Evolutionary conservation across 345 rosid species (phyloP).

Genomic region (Eutrema heterophyllum): DNA sequence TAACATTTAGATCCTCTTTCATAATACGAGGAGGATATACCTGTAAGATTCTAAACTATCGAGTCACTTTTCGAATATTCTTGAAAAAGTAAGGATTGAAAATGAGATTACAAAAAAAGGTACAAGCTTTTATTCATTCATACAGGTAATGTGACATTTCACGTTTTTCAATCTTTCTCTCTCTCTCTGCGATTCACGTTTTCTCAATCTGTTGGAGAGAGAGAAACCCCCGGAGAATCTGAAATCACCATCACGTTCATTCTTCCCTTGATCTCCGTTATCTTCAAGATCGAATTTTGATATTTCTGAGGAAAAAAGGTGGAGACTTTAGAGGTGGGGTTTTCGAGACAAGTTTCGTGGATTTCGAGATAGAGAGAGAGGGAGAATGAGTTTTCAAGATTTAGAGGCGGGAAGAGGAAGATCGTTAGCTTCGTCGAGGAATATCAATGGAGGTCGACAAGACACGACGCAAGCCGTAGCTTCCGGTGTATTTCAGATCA

Average conservation of each 20-base stretch:
- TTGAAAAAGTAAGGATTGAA: background rate
- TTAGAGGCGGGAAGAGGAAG: constrained; percentile 66
- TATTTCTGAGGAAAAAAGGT: background rate
- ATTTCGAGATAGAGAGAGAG: background rate
- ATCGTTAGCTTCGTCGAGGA: constrained; percentile 40
- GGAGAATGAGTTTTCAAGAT: constrained; percentile 88
- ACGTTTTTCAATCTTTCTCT: constrained; percentile 6
- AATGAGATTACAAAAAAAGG: background rate
- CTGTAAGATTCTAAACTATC: constrained; percentile 1
- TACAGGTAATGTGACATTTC: constrained; percentile 25
- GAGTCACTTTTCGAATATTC: constrained; percentile 10
- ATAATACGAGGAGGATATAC: background rate
- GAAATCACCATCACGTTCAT: background rate
- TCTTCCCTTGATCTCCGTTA: constrained; percentile 6
- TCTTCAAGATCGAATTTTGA: background rate
- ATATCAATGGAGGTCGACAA: constrained; percentile 49
- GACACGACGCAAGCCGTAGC: constrained; percentile 87
- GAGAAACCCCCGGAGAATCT: background rate
- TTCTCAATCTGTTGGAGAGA: constrained; percentile 15
- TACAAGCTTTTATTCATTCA: constrained; percentile 1
- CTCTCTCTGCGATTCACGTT: constrained; percentile 25
- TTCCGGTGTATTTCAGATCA: constrained; percentile 91
- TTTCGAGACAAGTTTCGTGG: constrained; percentile 19
- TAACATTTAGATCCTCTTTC: background rate
- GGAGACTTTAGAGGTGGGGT: constrained; percentile 9